A percentile compares a stretch with the other conserved stretches of the same genome.
phyloP scores from a whole-genome alignment of 2,329 filamentous ascomycete genomes.

The Aureobasidium sp. region DNA sequence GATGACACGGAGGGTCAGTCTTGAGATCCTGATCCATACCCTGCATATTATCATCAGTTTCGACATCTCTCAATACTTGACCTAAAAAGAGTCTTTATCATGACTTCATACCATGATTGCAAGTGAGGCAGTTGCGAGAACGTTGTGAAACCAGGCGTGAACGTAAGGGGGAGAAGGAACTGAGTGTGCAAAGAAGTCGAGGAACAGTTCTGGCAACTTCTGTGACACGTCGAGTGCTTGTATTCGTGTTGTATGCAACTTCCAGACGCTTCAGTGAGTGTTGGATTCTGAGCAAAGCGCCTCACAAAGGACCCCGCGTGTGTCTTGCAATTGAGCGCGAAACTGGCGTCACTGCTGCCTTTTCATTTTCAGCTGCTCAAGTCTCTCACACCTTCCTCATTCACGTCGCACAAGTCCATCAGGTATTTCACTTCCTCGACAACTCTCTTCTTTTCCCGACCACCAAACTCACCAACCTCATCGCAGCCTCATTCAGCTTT shows the following conservation, averaged over 20 bases:
- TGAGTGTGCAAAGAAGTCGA: neutral
- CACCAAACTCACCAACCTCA: neutral
- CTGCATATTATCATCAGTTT: neutral
- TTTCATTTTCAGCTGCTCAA: neutral
- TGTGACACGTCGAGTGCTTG: neutral
- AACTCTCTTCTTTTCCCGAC: neutral
- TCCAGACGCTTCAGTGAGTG: neutral
- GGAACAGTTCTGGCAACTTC: neutral
- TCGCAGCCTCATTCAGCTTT: neutral
- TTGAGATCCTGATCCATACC: slow-evolving; percentile 58
- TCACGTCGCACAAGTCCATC: neutral
- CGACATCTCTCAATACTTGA: neutral
- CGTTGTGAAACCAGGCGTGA: neutral
- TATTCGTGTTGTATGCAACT: neutral
- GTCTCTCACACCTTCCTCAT: neutral
- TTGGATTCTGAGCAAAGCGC: neutral
- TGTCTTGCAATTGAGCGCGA: neutral
- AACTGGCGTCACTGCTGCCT: slow-evolving; percentile 12
- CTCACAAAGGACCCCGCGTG: slow-evolving; percentile 7
- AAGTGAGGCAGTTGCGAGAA: neutral
- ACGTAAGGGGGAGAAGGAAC: neutral
- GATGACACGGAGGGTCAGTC: slow-evolving; percentile 72
- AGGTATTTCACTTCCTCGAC: neutral
- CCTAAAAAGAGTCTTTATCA: neutral
- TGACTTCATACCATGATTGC: slow-evolving; percentile 11